Conservation (phyloP, 495 filamentous ascomycete species). For the Chaetomium tenue region DNA sequence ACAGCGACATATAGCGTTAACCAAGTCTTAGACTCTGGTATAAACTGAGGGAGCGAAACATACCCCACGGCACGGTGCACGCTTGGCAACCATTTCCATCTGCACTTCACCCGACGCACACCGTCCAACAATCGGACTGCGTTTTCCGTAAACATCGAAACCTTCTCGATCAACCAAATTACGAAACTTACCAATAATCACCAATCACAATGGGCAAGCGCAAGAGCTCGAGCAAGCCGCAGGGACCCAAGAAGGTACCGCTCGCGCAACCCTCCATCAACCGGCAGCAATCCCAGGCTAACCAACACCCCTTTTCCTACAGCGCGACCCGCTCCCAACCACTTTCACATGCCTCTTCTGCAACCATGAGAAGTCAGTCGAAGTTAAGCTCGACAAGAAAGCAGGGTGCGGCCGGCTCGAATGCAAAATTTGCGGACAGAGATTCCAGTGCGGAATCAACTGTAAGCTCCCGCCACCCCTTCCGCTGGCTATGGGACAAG, state of each 20-base stretch:
- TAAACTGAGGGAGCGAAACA: too few species aligned
- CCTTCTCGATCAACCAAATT: neutral
- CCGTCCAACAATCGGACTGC: neutral
- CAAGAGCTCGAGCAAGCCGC: slow-evolving; percentile 82
- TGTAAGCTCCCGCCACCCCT: slow-evolving; percentile 55
- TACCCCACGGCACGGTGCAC: too few species aligned
- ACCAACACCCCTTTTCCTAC: neutral
- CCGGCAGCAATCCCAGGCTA: neutral
- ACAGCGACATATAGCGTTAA: neutral
- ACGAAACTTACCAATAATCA: neutral
- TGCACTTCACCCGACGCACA: neutral
- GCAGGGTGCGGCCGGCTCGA: slow-evolving; percentile 74
- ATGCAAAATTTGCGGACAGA: slow-evolving; percentile 91
- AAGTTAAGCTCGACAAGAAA: slow-evolving; percentile 90
- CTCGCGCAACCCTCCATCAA: neutral
- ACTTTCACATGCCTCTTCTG: slow-evolving; percentile 96
- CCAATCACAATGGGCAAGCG: slow-evolving; percentile 68
- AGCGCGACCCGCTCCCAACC: slow-evolving; percentile 86
- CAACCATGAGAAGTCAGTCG: slow-evolving; percentile 90
- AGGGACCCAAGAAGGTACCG: slow-evolving; percentile 76
- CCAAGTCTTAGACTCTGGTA: too few species aligned
- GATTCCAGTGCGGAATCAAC: slow-evolving; percentile 88
- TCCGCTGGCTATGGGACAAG: neutral
- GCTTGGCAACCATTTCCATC: neutral
- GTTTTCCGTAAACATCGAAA: neutral